Conservation (phyloP, 331 rosid genomes). For the Pyracantha coccinea region DNA sequence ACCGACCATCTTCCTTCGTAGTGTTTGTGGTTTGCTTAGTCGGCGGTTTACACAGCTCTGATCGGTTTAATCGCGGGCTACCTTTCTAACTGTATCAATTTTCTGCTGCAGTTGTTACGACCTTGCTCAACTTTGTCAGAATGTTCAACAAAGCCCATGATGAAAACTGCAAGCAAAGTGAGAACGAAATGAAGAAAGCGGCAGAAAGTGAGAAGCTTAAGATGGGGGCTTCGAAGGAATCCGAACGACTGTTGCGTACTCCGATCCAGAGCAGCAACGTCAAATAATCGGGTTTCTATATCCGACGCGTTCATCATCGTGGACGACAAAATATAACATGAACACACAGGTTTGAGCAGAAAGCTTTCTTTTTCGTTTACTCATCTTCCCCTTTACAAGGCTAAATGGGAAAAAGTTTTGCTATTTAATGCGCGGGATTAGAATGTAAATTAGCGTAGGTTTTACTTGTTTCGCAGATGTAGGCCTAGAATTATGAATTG, state of each 20-base stretch:
- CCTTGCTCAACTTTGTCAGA: constrained; percentile 67
- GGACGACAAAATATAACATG: background rate
- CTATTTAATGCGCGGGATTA: background rate
- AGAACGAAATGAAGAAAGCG: constrained; percentile 64
- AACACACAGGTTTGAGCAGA: background rate
- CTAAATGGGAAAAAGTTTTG: background rate
- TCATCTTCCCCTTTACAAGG: background rate
- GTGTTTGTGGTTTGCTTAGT: background rate
- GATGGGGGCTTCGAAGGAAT: constrained; percentile 26
- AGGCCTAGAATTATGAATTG: background rate
- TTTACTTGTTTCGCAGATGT: background rate
- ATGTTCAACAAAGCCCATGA: constrained; percentile 73
- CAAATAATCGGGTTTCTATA: constrained; percentile 17
- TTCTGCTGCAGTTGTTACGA: constrained; percentile 55
- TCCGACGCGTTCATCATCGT: background rate
- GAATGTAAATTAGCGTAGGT: background rate
- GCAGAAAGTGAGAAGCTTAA: constrained; percentile 48
- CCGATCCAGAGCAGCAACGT: constrained; percentile 44
- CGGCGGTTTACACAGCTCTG: background rate
- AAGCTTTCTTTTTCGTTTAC: background rate
- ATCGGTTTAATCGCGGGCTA: background rate
- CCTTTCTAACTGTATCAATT: constrained; percentile 4
- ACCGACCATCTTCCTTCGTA: too few species aligned
- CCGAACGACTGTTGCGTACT: constrained; percentile 31
- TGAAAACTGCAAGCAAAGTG: constrained; percentile 74